Evolutionary conservation across 176 grass and related monocot genomes (phyloP), one percentile per base, ranked within the genome.

Genomic region (Tillandsia leiboldiana): DNA sequence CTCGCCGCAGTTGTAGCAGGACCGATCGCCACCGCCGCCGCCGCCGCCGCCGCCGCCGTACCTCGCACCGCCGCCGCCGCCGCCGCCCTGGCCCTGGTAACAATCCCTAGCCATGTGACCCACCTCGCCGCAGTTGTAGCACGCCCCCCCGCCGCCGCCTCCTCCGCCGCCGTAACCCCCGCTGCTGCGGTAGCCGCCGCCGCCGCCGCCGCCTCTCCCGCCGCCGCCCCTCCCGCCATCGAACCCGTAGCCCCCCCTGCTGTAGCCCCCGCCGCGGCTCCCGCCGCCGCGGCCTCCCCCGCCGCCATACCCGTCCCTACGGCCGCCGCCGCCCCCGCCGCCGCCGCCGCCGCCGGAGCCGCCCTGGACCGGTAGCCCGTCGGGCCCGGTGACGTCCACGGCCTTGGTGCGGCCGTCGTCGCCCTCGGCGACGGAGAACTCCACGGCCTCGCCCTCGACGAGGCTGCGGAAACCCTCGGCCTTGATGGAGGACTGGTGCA

Each of bases 401-500:
- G 94, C 94, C 87, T 93, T 97, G 74, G 87, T 85, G 17, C 89
- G 89, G 71, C 94, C 94, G 68, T 85, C 94, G 11, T 85, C 93
- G 20, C 83, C 59, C 78, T 70, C 58, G 2, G 80, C 69, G 51
- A 96, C 51, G 23, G 57, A 22, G 74, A 81, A 97, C 87, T 97
- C 94, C 8, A 97, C 89, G 2, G 48, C 10, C 78, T 97, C 89
- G 64, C 94, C 94, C 86, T 97, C 89, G 61, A 83, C 79, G 3
- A 96, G 83, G 2, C 83, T 79, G 12, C 89, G 88, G 79, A 81
- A 96, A 6, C 89, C 93, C 49, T 96, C 89, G 14, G 93, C 78
- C 82, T 90, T 96, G 93, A 96, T 90, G n/a, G 93, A 96, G 5
- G 86, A 89, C 73, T 92, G 89, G 79, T 96, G 89, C 0, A 96